Evolutionary conservation across 208 protist genomes (phyloP), one percentile per base, ranked within the genome.

Genomic region (Phytomonas francai): DNA sequence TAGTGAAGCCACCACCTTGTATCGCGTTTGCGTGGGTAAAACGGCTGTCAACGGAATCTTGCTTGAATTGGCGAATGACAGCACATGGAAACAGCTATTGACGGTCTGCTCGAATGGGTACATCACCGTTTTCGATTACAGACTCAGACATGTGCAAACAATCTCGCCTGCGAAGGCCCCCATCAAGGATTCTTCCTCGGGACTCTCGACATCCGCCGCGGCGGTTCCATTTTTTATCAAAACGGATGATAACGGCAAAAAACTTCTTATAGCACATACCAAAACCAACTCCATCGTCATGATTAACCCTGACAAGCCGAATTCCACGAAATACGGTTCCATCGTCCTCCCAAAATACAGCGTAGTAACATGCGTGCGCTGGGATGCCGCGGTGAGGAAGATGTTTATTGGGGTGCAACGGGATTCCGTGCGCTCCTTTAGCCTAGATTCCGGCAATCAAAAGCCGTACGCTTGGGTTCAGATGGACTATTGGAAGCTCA

Each of bases 71-170:
- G 51, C 65, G 5, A 57, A 59, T 16, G 71, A 81, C 49, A 77
- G 79, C 56, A 65, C 74, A 54, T 91, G 79, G 81, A 80, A 86
- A 63, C 68, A 80, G 3, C 30, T 91, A 12, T 66, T 87, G 16
- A 76, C 74, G 61, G 71, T 73, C 60, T 68, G 66, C 28, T 74
- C 71, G 0, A 80, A 91, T 63, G 81, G 81, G 16, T 65, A 31
- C 9, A 51, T 91, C 33, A 59, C 54, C 19, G 72, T 83, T 56
- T 49, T 87, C 12, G 77, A 86, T 65, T 84, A 78, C 67, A 42
- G 16, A 0, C 45, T 22, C 39, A 25, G 49, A 65, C 29, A 62
- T 62, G 45, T 25, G 19, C 45, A 7, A 54, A 25, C 45, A 19
- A 25, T 54, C 11, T 54, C 45, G 25, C 3, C 22, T 54, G 11